Conservation (phyloP, 495 filamentous ascomycete genomes). For the Talaromyces borbonicus region DNA sequence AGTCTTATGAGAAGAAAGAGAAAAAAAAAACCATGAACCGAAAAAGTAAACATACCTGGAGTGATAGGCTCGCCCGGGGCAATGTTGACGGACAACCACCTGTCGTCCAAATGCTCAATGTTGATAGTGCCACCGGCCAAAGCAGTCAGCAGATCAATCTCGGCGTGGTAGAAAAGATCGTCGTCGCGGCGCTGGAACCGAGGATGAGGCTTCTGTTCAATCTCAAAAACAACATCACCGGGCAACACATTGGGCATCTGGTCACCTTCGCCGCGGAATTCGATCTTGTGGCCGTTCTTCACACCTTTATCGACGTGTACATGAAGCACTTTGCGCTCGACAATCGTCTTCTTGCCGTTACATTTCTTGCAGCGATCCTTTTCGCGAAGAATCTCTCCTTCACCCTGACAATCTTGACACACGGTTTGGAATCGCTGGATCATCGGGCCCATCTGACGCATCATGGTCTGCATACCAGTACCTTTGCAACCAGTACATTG, state of each 20-base stretch:
- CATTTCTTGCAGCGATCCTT: slow-evolving; percentile 95
- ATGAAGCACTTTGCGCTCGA: slow-evolving; percentile 96
- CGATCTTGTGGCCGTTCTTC: slow-evolving; percentile 85
- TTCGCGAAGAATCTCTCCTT: slow-evolving; percentile 91
- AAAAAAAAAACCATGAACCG: too few species aligned
- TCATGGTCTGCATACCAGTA: slow-evolving; percentile 98
- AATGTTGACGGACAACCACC: slow-evolving; percentile 89
- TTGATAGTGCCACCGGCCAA: slow-evolving; percentile 80
- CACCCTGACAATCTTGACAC: slow-evolving; percentile 94
- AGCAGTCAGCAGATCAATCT: slow-evolving; percentile 94
- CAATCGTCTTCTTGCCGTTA: slow-evolving; percentile 90
- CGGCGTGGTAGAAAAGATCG: slow-evolving; percentile 88
- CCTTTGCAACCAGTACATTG: slow-evolving; percentile 86
- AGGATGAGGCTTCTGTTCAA: slow-evolving; percentile 93
- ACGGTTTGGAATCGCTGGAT: slow-evolving; percentile 99
- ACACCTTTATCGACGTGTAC: slow-evolving; percentile 96
- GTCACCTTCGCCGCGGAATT: slow-evolving; percentile 94
- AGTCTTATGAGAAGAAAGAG: slow-evolving; percentile 7
- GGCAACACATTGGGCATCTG: slow-evolving; percentile 87
- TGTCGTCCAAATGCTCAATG: slow-evolving; percentile 94
- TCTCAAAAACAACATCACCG: slow-evolving; percentile 94
- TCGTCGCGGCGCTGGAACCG: slow-evolving; percentile 95
- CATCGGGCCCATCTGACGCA: slow-evolving; percentile 99
- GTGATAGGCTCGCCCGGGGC: slow-evolving; percentile 87
- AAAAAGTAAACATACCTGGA: slow-evolving; percentile 55